Conservation (phyloP, 805 yeast genomes). For the Candida sakaeoensis region DNA sequence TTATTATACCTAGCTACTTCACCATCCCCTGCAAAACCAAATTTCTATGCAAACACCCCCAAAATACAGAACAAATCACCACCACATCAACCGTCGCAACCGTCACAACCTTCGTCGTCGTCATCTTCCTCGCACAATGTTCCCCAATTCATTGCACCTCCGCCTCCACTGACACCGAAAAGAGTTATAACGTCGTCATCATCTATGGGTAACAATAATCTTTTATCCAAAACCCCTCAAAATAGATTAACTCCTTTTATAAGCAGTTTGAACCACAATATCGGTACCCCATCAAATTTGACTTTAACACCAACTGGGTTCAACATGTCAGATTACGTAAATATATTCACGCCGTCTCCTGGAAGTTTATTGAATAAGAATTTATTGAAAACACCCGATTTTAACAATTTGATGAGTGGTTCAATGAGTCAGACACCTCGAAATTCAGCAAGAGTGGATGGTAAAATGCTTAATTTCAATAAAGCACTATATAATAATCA, state of each 20-base stretch:
- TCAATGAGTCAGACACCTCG: constrained; percentile 11
- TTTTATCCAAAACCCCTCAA: constrained; percentile 34
- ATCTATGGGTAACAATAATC: not conserved
- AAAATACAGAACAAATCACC: constrained; percentile 12
- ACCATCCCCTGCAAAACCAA: constrained; percentile 60
- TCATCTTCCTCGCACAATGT: not conserved
- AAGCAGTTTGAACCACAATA: constrained; percentile 19
- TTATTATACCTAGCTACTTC: constrained; percentile 80
- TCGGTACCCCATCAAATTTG: constrained; percentile 40
- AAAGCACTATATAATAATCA: constrained; percentile 26
- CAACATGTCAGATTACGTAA: constrained; percentile 80
- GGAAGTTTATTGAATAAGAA: constrained; percentile 24
- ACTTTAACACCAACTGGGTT: constrained; percentile 62
- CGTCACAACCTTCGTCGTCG: constrained; percentile 4
- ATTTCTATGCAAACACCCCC: constrained; percentile 28
- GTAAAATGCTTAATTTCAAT: constrained; percentile 43
- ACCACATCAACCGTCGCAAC: constrained; percentile 5
- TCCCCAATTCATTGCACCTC: constrained; percentile 31
- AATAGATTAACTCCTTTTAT: constrained; percentile 40
- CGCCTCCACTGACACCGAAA: constrained; percentile 43
- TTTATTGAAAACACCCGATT: constrained; percentile 40
- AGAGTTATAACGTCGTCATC: constrained; percentile 14
- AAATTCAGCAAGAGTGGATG: constrained; percentile 26
- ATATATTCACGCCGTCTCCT: constrained; percentile 73
- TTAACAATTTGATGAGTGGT: constrained; percentile 25